Conservation (phyloP, 306 rosid genomes). For the Fagus sylvatica region DNA sequence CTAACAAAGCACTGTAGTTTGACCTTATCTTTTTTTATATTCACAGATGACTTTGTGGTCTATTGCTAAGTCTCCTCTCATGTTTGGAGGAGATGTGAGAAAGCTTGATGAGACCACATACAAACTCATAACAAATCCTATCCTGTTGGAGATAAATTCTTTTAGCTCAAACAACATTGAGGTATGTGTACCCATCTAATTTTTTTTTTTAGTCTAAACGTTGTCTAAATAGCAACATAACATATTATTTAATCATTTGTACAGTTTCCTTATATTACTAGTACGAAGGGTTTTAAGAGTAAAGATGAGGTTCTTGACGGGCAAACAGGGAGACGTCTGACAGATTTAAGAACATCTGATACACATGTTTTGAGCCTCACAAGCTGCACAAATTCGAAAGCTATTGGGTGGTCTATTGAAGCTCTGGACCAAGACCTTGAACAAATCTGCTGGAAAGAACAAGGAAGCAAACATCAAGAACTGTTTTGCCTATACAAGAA, state of each 20-base stretch:
- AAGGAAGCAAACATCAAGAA: constrained; percentile 32
- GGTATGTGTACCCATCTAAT: constrained; percentile 48
- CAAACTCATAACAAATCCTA: constrained; percentile 65
- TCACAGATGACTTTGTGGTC: constrained; percentile 89
- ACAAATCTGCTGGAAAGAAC: constrained; percentile 74
- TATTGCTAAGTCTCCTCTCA: constrained; percentile 92
- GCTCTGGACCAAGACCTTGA: constrained; percentile 47
- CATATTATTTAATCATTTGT: constrained; percentile 25
- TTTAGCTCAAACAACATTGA: constrained; percentile 79
- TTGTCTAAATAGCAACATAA: constrained; percentile 11
- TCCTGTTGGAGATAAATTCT: constrained; percentile 67
- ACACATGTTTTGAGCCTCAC: constrained; percentile 51
- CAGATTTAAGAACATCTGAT: constrained; percentile 32
- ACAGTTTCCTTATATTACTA: constrained; percentile 63
- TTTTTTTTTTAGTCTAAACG: neutral
- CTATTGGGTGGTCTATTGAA: constrained; percentile 73
- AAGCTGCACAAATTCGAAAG: constrained; percentile 57
- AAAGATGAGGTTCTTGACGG: constrained; percentile 25
- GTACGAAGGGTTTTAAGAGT: constrained; percentile 23
- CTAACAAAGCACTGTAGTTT: constrained; percentile 14
- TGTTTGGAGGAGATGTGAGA: constrained; percentile 95
- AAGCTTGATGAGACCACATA: constrained; percentile 51
- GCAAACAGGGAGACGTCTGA: constrained; percentile 34
- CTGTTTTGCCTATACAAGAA: constrained; percentile 74
- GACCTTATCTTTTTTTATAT: constrained; percentile 12